Base-by-base conservation (phyloP, 129 eudicot species). In the Escallonia rubra region DNA sequence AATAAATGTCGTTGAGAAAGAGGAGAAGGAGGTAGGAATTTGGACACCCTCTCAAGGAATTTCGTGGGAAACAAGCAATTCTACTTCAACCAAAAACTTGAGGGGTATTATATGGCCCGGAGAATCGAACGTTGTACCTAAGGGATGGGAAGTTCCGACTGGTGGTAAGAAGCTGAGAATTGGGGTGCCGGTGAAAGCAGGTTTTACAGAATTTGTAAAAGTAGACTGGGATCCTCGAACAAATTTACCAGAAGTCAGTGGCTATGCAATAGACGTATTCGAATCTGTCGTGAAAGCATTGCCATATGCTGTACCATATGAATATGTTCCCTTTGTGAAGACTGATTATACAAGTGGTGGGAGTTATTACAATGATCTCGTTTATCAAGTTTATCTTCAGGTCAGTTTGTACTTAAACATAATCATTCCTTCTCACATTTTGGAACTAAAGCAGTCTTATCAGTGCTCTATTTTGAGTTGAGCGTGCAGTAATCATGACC, bases 301-400 rank as follows among this genome's bases (percentile, higher is more conserved):
- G 34, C 74, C 74, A 43, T 80, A 80, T 67, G 73, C 80, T 8
- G 67, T 80, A 40, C 74, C 72, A 1, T 82, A 69, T 47, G 75
- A 78, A 12, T 74, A 48, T 38, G 6, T 78, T 46, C 74, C 82
- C 34, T 81, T 56, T 71, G 73, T 64, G 39, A 61, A 4, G 41
- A 45, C 70, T 16, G 45, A 47, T 69, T 59, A 44, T 5, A 4
- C 12, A 8, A 45, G 38, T 40, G 57, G 56, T 0, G 74, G 64
- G 12, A 59, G 50, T 42, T 75, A 75, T 39, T 23, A 23, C 34
- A 23, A 75, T 38, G 69, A 75, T 43, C 8, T 75, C 41, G 64
- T 68, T 4, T 53, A 76, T 14, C 72, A 62, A 63, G 79, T 81
- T 16, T 63, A 14, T 52, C 79, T 57, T 16, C 61, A 72, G 76